phyloP scores from a whole-genome alignment of 495 filamentous ascomycete genomes.

The Hypoxylon perforatum region DNA sequence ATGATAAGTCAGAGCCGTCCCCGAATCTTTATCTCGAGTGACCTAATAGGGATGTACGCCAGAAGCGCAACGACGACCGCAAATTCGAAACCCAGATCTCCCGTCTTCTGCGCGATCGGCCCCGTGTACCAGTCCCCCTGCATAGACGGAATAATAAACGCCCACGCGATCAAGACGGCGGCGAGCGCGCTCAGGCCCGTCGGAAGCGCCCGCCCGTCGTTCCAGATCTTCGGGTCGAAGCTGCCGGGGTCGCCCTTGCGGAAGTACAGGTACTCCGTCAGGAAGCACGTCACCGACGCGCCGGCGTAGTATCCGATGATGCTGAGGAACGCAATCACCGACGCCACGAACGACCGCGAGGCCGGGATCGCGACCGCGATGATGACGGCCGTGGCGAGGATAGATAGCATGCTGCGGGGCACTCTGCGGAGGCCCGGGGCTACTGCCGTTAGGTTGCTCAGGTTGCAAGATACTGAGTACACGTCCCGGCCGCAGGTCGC shows the following conservation, averaged over 20 bases:
- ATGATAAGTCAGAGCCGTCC: conserved; percentile 23
- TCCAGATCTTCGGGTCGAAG: conserved; percentile 54
- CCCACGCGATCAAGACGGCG: conserved; percentile 44
- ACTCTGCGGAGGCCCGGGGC: conserved; percentile 50
- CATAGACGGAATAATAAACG: conserved; percentile 58
- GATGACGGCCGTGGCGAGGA: conserved; percentile 53
- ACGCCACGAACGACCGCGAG: conserved; percentile 54
- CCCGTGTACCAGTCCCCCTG: conserved; percentile 59
- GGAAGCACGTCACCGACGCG: conserved; percentile 53
- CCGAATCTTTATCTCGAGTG: conserved; percentile 39
- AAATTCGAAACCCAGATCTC: conserved; percentile 62
- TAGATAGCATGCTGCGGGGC: conserved; percentile 53
- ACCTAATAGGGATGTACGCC: conserved; percentile 49
- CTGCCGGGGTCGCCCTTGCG: conserved; percentile 37
- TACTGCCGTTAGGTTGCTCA: conserved; percentile 59
- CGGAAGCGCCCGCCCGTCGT: conserved; percentile 51
- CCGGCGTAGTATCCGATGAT: conserved; percentile 59
- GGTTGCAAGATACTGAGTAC: conserved; percentile 55
- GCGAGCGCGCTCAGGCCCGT: conserved; percentile 52
- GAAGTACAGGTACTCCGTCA: conserved; percentile 56
- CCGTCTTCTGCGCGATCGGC: conserved; percentile 56
- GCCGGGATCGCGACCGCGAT: conserved; percentile 57
- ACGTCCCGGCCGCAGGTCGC: conserved; percentile 52
- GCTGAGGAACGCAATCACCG: conserved; percentile 56
- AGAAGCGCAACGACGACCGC: conserved; percentile 54